Evolutionary conservation across 2,329 filamentous ascomycete genomes (phyloP).

Genomic region (Xylariaceae sp.): DNA sequence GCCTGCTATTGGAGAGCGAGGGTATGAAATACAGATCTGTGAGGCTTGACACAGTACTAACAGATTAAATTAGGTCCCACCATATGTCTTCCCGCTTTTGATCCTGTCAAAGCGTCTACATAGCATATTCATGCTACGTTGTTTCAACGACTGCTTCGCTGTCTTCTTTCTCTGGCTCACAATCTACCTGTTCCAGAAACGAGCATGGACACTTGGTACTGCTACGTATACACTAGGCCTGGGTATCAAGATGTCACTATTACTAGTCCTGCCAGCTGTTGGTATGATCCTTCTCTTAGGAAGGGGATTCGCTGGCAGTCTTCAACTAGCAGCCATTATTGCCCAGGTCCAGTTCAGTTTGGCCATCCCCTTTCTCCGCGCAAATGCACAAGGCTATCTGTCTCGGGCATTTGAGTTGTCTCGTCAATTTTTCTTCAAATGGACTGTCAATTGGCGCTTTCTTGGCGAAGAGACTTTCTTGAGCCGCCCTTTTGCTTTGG

Average conservation of each 20-base stretch:
- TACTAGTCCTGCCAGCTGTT: conserved; percentile 83
- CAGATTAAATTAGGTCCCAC: conserved; percentile 65
- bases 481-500: conserved; percentile 68
- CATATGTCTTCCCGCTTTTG: conserved; percentile 85
- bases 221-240: conserved; percentile 78
- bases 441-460: conserved; percentile 99
- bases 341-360: conserved; percentile 75
- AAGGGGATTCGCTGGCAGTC: conserved; percentile 66
- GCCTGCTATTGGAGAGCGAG: conserved; percentile 78
- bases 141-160: conserved; percentile 96
- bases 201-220: conserved; percentile 74
- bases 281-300: conserved; percentile 77
- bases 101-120: conserved; percentile 91
- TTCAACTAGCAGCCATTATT: conserved; percentile 75
- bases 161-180: conserved; percentile 81
- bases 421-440: conserved; percentile 91
- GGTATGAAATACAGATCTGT: conserved; percentile 48
- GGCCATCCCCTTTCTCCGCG: conserved; percentile 70
- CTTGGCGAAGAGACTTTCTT: conserved; percentile 84
- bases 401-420: conserved; percentile 88
- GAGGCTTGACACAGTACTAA: neutral
- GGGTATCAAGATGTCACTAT: conserved; percentile 92
- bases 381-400: conserved; percentile 74
- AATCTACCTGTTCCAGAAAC: conserved; percentile 78
- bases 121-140: conserved; percentile 87